phyloP scores from a whole-genome alignment of 2,329 filamentous ascomycete species.

The Pleoardoris graminearum region DNA sequence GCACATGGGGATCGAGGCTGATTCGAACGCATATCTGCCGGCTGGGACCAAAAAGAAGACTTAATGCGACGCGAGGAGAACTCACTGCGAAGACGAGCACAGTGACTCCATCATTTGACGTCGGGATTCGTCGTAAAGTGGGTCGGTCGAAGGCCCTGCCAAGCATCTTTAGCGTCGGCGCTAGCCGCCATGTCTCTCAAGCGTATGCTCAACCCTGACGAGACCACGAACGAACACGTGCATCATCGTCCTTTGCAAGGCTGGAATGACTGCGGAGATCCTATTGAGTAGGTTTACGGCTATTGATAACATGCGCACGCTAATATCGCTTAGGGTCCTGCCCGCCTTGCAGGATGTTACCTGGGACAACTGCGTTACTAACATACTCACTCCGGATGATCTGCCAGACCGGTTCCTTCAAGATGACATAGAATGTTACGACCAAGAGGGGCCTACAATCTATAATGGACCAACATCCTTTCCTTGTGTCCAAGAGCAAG shows the following conservation, averaged over 20 bases:
- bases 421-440: neutral
- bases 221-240: slow-evolving; percentile 5
- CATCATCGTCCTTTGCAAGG: slow-evolving; percentile 6
- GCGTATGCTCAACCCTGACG: slow-evolving; percentile 28
- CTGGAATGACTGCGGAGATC: slow-evolving; percentile 13
- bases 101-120: neutral
- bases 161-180: slow-evolving; percentile 14
- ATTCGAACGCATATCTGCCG: slow-evolving; percentile 1
- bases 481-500: slow-evolving; percentile 16
- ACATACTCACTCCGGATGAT: slow-evolving; percentile 14
- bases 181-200: slow-evolving; percentile 24
- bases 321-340: neutral
- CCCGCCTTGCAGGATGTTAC: slow-evolving; percentile 16
- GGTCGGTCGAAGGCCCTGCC: too few relatives aligned
- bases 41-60: neutral
- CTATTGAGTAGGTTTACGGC: slow-evolving; percentile 16
- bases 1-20: slow-evolving; percentile 7
- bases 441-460: neutral
- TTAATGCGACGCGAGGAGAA: neutral
- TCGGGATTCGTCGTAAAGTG: too few relatives aligned
- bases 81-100: neutral
- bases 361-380: slow-evolving; percentile 18
- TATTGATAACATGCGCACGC: neutral
- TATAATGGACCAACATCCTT: neutral
- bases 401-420: neutral